These are phyloP conservation scores for Sonneratia caseolaris DNA, from an alignment of 345 rosid species.

Conservation along the genomic window DNA sequence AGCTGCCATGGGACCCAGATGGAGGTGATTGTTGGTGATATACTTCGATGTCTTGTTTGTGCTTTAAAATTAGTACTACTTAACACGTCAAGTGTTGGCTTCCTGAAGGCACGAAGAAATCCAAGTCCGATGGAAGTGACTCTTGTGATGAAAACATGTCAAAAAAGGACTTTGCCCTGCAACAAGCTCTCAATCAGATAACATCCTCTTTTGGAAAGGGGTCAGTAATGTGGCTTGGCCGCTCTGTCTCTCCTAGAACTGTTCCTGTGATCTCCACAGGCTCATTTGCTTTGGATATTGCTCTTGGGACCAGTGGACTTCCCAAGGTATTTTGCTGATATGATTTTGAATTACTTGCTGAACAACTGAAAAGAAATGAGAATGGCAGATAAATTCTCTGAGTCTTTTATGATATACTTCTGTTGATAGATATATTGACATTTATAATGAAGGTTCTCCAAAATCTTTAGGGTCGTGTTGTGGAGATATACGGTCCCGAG, in stretches of 20 bases:
- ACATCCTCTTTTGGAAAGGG: conserved; percentile 80
- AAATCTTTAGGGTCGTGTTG: conserved; percentile 74
- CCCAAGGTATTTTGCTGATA: conserved; percentile 55
- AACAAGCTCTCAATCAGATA: conserved; percentile 85
- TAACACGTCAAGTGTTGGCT: conserved; percentile 4
- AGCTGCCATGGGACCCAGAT: not conserved
- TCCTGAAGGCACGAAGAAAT: conserved; percentile 51
- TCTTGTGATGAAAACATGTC: conserved; percentile 65
- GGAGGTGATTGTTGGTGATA: not conserved
- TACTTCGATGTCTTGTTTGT: not conserved
- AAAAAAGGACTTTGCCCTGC: conserved; percentile 72
- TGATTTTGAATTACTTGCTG: not conserved
- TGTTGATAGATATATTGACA: not conserved
- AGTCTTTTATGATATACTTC: too few relatives aligned
- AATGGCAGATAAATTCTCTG: not conserved
- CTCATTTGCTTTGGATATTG: conserved; percentile 73
- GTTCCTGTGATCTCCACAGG: conserved; percentile 87
- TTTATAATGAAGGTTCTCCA: not conserved
- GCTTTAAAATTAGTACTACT: not conserved
- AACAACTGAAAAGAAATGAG: not conserved
- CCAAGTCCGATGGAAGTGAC: conserved; percentile 69
- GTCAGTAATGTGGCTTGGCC: conserved; percentile 87
- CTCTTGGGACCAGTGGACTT: conserved; percentile 83
- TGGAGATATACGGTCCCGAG: conserved; percentile 97
- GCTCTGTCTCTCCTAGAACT: conserved; percentile 47